phyloP scores from a whole-genome alignment of 2,329 filamentous ascomycete species.

The Basipetospora chlamydospora region DNA sequence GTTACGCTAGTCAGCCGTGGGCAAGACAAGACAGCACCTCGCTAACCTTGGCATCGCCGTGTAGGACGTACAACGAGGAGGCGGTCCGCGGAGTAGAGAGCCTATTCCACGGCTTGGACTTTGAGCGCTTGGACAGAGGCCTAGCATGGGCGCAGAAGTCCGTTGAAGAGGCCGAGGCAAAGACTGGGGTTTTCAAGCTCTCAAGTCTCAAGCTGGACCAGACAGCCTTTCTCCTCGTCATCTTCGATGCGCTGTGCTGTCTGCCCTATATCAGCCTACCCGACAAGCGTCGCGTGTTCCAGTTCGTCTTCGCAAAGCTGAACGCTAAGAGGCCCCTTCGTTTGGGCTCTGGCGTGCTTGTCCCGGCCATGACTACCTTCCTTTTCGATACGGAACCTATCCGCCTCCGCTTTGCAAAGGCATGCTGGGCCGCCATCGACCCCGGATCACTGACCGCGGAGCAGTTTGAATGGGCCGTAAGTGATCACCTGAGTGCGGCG shows the following conservation, averaged over 20 bases:
- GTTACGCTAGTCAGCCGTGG: not conserved
- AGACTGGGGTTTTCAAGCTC: conserved; percentile 31
- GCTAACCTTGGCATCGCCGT: too few relatives aligned
- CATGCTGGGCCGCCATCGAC: conserved; percentile 52
- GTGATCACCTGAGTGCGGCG: conserved; percentile 53
- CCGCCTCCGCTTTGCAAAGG: conserved; percentile 52
- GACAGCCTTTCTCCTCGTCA: conserved; percentile 52
- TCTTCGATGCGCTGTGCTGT: conserved; percentile 83
- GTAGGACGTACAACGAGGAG: conserved; percentile 32
- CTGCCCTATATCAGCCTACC: conserved; percentile 55
- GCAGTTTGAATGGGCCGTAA: conserved; percentile 81
- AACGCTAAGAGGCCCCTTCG: conserved; percentile 65
- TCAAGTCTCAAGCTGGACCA: conserved; percentile 24
- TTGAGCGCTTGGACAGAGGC: conserved; percentile 45
- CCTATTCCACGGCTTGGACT: conserved; percentile 44
- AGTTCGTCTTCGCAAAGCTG: conserved; percentile 68
- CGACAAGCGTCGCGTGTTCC: conserved; percentile 46
- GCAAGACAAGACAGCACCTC: too few relatives aligned
- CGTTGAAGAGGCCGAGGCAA: conserved; percentile 35
- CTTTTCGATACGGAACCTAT: conserved; percentile 58
- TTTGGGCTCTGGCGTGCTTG: conserved; percentile 53
- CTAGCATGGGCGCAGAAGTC: conserved; percentile 40
- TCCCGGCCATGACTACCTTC: conserved; percentile 75
- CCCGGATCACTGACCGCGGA: conserved; percentile 46
- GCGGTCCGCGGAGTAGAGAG: conserved; percentile 36